A percentile compares a stretch with the other conserved stretches of the same genome.
phyloP scores from a whole-genome alignment of 805 yeast species.

The Candida lessepsii region DNA sequence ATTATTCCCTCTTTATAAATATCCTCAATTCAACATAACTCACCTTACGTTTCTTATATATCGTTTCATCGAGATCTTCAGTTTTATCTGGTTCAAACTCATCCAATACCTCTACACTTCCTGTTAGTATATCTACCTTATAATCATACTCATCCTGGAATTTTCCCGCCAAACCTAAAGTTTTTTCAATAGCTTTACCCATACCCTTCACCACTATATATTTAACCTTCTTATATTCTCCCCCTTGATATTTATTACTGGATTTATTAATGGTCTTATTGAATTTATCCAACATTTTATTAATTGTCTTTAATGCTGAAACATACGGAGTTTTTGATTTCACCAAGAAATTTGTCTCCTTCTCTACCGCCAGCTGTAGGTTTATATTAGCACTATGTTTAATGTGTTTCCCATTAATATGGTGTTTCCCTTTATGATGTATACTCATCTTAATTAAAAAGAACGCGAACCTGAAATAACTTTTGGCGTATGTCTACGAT shows the following conservation, averaged over 20 bases:
- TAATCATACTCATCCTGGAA: constrained; percentile 51
- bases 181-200: constrained; percentile 66
- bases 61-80: constrained; percentile 24
- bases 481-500: constrained; percentile 4
- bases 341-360: constrained; percentile 52
- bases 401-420: constrained; percentile 37
- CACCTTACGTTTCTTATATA: constrained; percentile 43
- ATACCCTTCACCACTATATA: constrained; percentile 65
- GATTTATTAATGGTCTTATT: constrained; percentile 20
- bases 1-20: constrained; percentile 26
- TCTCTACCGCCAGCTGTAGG: constrained; percentile 40
- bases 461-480: background rate
- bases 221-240: constrained; percentile 38
- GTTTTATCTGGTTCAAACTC: constrained; percentile 43
- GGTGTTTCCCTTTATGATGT: constrained; percentile 5
- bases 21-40: constrained; percentile 48
- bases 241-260: constrained; percentile 26
- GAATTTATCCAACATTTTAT: constrained; percentile 49
- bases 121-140: constrained; percentile 61
- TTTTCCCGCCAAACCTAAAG: constrained; percentile 59
- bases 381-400: constrained; percentile 55
- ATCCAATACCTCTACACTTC: constrained; percentile 67
- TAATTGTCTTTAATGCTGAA: constrained; percentile 66
- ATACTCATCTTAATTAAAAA: background rate
- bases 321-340: constrained; percentile 70